Percentiles rank a stretch among this genome's conserved stretches.
These are phyloP conservation scores for Paramecium sexaurelia DNA, from an alignment of 73 alveolate genomes.

Conservation along the genomic window DNA sequence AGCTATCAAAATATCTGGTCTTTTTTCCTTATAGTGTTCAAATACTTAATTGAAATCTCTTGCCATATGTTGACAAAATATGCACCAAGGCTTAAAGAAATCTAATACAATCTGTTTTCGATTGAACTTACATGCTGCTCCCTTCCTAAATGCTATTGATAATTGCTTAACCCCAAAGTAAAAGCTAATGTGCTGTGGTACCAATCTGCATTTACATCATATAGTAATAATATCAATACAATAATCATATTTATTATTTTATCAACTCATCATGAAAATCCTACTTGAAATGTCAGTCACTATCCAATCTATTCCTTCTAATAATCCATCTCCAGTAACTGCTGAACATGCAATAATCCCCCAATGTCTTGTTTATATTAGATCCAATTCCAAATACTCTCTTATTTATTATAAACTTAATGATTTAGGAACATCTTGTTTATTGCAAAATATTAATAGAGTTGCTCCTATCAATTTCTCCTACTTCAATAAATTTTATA, in stretches of 20 bases:
- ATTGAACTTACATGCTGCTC: not conserved
- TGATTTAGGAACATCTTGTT: conserved; percentile 98
- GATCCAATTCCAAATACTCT: conserved; percentile 84
- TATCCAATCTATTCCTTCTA: conserved; percentile 98
- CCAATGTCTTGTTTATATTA: conserved; percentile 89
- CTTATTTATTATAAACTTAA: conserved; percentile 82
- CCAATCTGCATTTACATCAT: conserved; percentile 23
- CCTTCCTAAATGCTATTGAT: not conserved
- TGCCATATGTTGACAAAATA: conserved; percentile 46
- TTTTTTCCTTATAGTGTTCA: not conserved
- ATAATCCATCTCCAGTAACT: conserved; percentile 94
- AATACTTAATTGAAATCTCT: conserved; percentile 28
- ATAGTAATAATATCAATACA: not conserved
- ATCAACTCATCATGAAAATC: conserved; percentile 95
- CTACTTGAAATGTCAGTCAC: conserved; percentile 96
- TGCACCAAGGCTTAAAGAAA: conserved; percentile 43
- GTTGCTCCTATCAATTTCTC: conserved; percentile 81
- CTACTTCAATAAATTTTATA: conserved; percentile 72
- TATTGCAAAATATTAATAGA: conserved; percentile 87
- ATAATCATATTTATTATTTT: not conserved
- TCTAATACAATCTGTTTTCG: conserved; percentile 42
- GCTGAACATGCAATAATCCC: conserved; percentile 92
- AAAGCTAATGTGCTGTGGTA: conserved; percentile 23
- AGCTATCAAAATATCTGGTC: conserved; percentile 52
- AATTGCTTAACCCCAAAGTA: not conserved